Evolutionary conservation across 257 asterid species (phyloP).

Genomic region (Nicotiana sylvestris): DNA sequence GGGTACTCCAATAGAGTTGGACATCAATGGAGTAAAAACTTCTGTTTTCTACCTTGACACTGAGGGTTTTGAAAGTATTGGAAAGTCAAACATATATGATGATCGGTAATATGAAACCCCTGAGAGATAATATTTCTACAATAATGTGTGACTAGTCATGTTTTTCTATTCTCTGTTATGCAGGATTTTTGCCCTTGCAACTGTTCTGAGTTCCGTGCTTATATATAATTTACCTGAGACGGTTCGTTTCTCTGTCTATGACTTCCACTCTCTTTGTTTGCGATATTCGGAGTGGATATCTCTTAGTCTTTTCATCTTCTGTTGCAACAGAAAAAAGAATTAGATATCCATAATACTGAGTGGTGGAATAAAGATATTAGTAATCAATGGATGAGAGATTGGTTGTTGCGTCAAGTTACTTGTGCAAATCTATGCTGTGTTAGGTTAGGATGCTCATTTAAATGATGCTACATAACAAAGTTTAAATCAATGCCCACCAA

Average conservation of each 20-base stretch:
- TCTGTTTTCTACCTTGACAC: constrained; percentile 96
- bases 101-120: constrained; percentile 55
- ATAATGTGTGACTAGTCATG: background rate
- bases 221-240: constrained; percentile 96
- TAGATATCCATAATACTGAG: background rate
- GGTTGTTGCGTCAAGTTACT: background rate
- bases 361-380: background rate
- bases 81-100: constrained; percentile 96
- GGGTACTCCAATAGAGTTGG: constrained; percentile 80
- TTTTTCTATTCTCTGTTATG: constrained; percentile 7
- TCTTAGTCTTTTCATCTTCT: background rate
- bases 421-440: background rate
- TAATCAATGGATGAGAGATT: background rate
- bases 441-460: background rate
- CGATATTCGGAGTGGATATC: background rate
- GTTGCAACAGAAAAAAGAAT: background rate
- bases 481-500: background rate
- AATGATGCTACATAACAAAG: background rate
- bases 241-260: constrained; percentile 50
- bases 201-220: constrained; percentile 94
- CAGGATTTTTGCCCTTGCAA: constrained; percentile 94
- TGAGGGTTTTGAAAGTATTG: constrained; percentile 97
- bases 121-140: background rate
- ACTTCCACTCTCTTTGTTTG: background rate
- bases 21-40: constrained; percentile 75